Conservation (phyloP, 192 early-diverging fungal species). For the Lobosporangium transversale region DNA sequence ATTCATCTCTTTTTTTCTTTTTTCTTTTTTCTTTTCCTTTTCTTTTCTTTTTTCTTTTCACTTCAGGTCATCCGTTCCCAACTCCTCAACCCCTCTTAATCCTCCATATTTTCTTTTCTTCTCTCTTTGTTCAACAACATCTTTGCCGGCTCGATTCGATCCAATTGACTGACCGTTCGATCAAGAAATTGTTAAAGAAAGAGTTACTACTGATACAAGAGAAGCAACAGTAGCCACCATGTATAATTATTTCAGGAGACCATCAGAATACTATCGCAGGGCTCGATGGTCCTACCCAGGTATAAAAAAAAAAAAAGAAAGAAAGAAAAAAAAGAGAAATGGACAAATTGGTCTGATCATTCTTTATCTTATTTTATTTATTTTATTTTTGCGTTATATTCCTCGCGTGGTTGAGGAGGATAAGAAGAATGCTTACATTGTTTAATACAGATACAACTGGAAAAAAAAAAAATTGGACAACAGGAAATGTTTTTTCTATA, state of each 20-base stretch:
- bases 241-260: slow-evolving; percentile 38
- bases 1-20: background rate
- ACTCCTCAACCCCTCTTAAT: background rate
- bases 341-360: background rate
- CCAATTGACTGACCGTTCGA: background rate
- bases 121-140: no score
- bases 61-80: background rate
- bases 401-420: no score
- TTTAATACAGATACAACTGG: no score
- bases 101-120: background rate
- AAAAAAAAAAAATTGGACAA: no score
- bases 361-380: no score
- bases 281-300: slow-evolving; percentile 45
- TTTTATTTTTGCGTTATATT: no score
- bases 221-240: slow-evolving; percentile 1
- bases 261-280: slow-evolving; percentile 32
- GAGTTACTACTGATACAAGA: no score
- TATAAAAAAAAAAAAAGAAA: slow-evolving; percentile 2
- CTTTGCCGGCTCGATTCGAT: no score
- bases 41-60: background rate
- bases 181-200: background rate
- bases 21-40: background rate
- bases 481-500: no score
- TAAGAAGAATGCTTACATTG: no score
- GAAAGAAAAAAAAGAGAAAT: background rate